Evolutionary conservation across 2,329 filamentous ascomycete genomes (phyloP).

Genomic region (Lasiodiplodia sp.): DNA sequence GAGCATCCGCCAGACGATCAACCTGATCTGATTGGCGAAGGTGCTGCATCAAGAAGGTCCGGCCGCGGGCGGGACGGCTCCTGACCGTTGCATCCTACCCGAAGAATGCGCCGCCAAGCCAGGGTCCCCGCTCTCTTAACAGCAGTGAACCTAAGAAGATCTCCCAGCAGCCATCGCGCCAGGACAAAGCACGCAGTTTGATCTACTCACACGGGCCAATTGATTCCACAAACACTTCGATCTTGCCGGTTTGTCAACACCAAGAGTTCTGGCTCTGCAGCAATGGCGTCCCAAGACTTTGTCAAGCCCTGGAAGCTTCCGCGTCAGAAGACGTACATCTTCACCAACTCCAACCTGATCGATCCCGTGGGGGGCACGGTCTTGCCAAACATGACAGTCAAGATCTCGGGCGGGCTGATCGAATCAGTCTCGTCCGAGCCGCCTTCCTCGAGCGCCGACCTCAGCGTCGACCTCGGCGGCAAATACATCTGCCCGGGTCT

Average conservation of each 20-base stretch:
- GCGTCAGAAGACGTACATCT: conserved; percentile 39
- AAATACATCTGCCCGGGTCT: conserved; percentile 59
- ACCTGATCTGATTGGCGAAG: background rate
- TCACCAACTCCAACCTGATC: conserved; percentile 56
- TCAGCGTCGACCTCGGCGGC: conserved; percentile 51
- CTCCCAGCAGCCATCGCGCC: background rate
- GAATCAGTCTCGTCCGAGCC: conserved; percentile 11
- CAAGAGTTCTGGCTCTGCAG: conserved; percentile 1
- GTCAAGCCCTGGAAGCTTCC: conserved; percentile 39
- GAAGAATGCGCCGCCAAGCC: conserved; percentile 2
- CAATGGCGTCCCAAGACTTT: conserved; percentile 3
- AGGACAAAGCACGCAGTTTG: no score
- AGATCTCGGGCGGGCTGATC: conserved; percentile 33
- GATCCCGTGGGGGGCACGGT: conserved; percentile 47
- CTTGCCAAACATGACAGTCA: conserved; percentile 24
- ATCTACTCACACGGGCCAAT: background rate
- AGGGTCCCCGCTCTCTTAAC: background rate
- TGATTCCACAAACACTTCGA: background rate
- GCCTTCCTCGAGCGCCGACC: conserved; percentile 23
- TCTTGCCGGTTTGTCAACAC: background rate
- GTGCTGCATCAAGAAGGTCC: background rate
- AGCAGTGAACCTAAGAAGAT: background rate
- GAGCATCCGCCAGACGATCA: background rate
- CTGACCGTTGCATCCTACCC: conserved; percentile 1
- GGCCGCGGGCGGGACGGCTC: conserved; percentile 6